These are phyloP conservation scores for Colletotrichum sp. DNA, from an alignment of 2,329 filamentous ascomycete species.

Conservation along the genomic window DNA sequence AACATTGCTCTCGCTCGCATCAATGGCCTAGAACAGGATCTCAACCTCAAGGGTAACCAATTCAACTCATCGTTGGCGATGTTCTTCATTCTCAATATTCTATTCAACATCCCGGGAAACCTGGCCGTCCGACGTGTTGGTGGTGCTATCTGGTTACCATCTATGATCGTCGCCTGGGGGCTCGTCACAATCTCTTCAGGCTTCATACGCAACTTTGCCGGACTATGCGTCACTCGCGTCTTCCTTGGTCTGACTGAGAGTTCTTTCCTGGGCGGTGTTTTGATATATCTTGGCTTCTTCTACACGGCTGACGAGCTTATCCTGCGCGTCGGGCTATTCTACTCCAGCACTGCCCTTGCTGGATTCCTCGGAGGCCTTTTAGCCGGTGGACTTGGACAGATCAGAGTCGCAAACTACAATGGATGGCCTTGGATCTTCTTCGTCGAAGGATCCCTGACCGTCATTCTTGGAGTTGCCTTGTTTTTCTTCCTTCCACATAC, in stretches of 20 bases:
- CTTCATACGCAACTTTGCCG: conserved; percentile 24
- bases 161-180: conserved; percentile 25
- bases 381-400: conserved; percentile 8
- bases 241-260: conserved; percentile 27
- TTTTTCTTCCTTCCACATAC: conserved; percentile 12
- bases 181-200: conserved; percentile 23
- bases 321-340: conserved; percentile 27
- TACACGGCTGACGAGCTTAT: conserved; percentile 27
- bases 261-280: conserved; percentile 26
- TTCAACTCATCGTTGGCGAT: conserved; percentile 26
- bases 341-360: conserved; percentile 21
- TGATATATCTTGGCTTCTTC: conserved; percentile 30
- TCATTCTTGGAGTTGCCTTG: neutral
- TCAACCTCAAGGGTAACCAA: neutral
- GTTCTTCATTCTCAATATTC: conserved; percentile 26
- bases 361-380: conserved; percentile 18
- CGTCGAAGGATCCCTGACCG: conserved; percentile 17
- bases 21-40: conserved; percentile 19
- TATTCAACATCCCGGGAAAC: conserved; percentile 29
- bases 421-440: conserved; percentile 25
- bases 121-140: conserved; percentile 24
- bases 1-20: conserved; percentile 23
- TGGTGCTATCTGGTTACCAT: conserved; percentile 23
- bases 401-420: neutral
- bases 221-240: conserved; percentile 23